Base-by-base conservation (phyloP, 2,329 filamentous ascomycete species). In the Raffaelea deltoideospora region DNA sequence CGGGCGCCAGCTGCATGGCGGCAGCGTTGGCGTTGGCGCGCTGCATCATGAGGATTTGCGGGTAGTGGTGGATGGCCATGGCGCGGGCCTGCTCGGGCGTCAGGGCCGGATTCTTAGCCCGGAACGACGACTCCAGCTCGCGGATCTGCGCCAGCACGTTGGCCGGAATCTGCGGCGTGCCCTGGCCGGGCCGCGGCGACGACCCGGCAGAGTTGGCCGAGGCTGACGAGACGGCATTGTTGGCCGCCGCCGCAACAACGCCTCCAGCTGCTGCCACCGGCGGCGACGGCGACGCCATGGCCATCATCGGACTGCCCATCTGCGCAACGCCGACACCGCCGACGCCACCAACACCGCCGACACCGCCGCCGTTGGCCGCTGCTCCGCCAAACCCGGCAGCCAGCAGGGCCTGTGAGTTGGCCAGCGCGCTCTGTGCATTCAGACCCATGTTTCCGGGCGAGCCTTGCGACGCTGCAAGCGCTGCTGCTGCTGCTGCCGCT, bases 1-100 rank as follows among this genome's bases (percentile, higher is more conserved):
- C 69, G 3, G 67, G 65, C 3, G 69, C 68, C 21, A 67, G 63
- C 44, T 63, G 68, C 64, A 73, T 71, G 2, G 67, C 67, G 63
- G 45, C 61, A 38, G 54, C 55, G n/a, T n/a, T 71, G 2, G 67
- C 67, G 28, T 13, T 30, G 7, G 15, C n/a, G 37, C 61, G 60
- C 45, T 58, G 67, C 40, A 58, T 59, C 46, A 67, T 52, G 49
- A 72, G 61, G 31, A 61, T 50, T 21, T 63, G 54, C 3, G 60
- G 60, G 14, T 69, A 52, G 33, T 68, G 60, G 38, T 69, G 63
- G 14, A 63, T 64, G 0, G 70, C 70, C 42, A 69, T 58, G 26
- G 67, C 58, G 9, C 67, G 61, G 5, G 64, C 56, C 40, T 64
- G 58, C 27, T 72, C 66, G 3, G 63, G 58, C 0, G 65, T 60